Base-by-base conservation (phyloP, 2,329 filamentous ascomycete genomes). In the Amphichorda felina region DNA sequence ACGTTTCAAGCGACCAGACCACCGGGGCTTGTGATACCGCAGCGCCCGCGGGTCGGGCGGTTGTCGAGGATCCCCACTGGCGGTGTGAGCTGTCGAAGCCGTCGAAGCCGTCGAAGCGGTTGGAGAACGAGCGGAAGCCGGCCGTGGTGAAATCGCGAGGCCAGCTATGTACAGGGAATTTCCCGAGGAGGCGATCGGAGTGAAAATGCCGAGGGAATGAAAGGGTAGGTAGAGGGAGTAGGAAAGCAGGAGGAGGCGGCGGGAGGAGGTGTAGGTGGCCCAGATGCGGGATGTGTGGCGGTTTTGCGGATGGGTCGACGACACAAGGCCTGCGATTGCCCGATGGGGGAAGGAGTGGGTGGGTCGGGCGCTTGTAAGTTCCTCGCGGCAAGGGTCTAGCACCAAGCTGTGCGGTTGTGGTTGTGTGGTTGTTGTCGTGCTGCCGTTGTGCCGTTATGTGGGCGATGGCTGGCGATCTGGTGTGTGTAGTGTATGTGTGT, bases 321-420 rank as follows among this genome's bases (percentile, higher is more conserved):
- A 29, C 33, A 31, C 18, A 35, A 22, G 29, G 14, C 25, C 29
- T 32, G 29, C 33, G 29, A 28, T 33, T 35, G 28, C 33, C 37
- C 37, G 37, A 35, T 38, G 32, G 24, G 33, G 24, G 27, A 22
- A 22, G n/a, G n/a, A 36, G 29, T 16, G 36, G 27, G 36, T 38
- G 37, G 37, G 33, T 32, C 33, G 30, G 37, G 37, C 37, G 37
- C 37, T 39, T 39, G 33, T 39, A 32, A 8, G 27, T 35, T 28
- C 29, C 18, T 25, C 31, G 31, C 31, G 18, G 31, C 31, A 33
- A 33, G 31, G 31, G 21, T 33, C 10, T 10, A 24, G 21, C 21
- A 24, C n/a, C 24, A 26, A n/a, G 24, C 30, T n/a, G n/a, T 18
- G 28, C 8, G 7, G 28, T 30, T 30, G 28, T 8, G 28, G 8